Evolutionary conservation across 768 basidiomycete genomes (phyloP), one percentile per base, ranked within the genome.

Genomic region (Serendipita indica): DNA sequence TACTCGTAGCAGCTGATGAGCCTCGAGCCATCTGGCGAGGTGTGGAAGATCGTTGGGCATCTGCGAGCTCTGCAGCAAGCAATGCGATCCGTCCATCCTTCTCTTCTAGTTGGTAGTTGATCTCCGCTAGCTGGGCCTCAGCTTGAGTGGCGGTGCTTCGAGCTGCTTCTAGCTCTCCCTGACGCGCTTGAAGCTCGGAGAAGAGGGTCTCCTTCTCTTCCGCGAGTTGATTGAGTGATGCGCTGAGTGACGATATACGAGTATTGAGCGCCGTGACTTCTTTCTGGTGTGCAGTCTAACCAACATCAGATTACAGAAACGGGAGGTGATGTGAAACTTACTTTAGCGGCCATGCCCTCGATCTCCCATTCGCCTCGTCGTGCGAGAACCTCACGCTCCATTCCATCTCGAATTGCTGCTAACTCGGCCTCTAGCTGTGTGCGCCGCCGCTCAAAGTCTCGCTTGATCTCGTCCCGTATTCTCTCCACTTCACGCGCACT

Each of bases 111-210:
- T 92, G 90, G 69, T 86, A 93, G 64, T 89, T 81, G 30, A 89
- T 73, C 67, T 99, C 96, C 2, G 83, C 81, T 46, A 82, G 84
- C 65, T 87, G 84, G 49, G 81, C 81, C 64, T 86, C 81, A 18
- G 91, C 69, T 1, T 78, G 77, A 63, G 91, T 89, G 1, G 84
- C 74, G 62, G 86, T 82, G 3, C 79, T 80, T 62, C 84, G 82
- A 3, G 83, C 80, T 1, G 87, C 85, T 70, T 99, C 96, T 10
- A 86, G 69, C 66, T 97, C 93, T 14, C 88, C 92, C 68, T 94
- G 90, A 30, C 88, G 83, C 46, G 85, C 65, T 69, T 98, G 91
- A 2, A 91, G 74, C 61, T 86, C 81, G 63, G 93, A 88, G 67
- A 97, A 98, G 62, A 90, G 77, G 10, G 73, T 68, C 63, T 82